Conservation (phyloP, 768 basidiomycete genomes). For the Lactarius vividus region DNA sequence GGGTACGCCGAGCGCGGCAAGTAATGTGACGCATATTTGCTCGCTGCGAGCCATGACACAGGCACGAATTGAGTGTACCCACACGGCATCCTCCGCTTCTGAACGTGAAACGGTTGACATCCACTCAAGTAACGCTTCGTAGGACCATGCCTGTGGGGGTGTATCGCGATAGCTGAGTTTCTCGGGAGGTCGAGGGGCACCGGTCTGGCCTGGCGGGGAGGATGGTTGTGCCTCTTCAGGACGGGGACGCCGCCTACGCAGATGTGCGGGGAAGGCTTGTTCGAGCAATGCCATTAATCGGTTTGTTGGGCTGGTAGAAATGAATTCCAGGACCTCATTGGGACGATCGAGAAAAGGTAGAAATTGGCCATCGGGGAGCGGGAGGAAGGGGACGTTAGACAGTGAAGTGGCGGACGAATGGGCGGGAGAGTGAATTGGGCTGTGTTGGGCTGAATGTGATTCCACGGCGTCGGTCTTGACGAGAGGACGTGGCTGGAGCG, state of each 20-base stretch:
- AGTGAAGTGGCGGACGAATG: slow-evolving; percentile 1
- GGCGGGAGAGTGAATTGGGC: slow-evolving; percentile 1
- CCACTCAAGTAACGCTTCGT: slow-evolving; percentile 26
- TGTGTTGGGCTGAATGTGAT: slow-evolving; percentile 3
- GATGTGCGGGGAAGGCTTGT: slow-evolving; percentile 27
- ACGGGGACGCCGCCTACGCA: slow-evolving; percentile 11
- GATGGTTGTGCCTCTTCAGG: neutral
- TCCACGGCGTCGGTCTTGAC: neutral
- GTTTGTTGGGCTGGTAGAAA: slow-evolving; percentile 26
- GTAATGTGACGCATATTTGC: slow-evolving; percentile 27
- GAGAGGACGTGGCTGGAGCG: slow-evolving; percentile 10
- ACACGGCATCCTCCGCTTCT: slow-evolving; percentile 21
- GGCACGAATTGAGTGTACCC: slow-evolving; percentile 24
- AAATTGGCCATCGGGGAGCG: slow-evolving; percentile 26
- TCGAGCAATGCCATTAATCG: slow-evolving; percentile 28
- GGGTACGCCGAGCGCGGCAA: slow-evolving; percentile 28
- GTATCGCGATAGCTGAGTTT: neutral
- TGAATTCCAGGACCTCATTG: slow-evolving; percentile 25
- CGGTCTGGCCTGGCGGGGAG: neutral
- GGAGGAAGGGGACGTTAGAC: slow-evolving; percentile 10
- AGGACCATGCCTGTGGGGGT: slow-evolving; percentile 24
- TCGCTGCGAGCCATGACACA: slow-evolving; percentile 29
- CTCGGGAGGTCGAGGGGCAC: neutral
- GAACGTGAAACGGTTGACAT: slow-evolving; percentile 25
- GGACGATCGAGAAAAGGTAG: slow-evolving; percentile 28